Conservation (phyloP, 1,284 basidiomycete genomes). For the Tylopilus sp. region DNA sequence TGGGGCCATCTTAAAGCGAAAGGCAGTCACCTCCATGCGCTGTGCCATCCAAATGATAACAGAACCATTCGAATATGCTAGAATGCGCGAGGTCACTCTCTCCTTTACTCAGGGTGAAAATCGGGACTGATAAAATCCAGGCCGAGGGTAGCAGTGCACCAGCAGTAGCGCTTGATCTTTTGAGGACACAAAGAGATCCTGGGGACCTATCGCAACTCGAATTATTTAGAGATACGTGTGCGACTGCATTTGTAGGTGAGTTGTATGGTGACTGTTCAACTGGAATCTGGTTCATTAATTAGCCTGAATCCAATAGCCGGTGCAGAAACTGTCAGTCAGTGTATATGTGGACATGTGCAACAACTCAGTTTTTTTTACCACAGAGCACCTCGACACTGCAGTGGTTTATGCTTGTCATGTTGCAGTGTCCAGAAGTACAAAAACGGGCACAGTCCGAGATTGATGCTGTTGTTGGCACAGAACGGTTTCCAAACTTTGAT, state of each 20-base stretch:
- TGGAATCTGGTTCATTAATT: background rate
- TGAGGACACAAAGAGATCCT: slow-evolving; percentile 8
- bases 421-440: slow-evolving; percentile 31
- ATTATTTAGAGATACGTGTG: slow-evolving; percentile 28
- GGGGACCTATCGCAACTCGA: slow-evolving; percentile 17
- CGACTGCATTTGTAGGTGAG: slow-evolving; percentile 38
- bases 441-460: slow-evolving; percentile 64
- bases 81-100: slow-evolving; percentile 25
- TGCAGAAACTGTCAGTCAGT: slow-evolving; percentile 31
- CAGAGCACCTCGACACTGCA: slow-evolving; percentile 19
- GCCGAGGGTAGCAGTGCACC: slow-evolving; percentile 17
- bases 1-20: slow-evolving; percentile 24
- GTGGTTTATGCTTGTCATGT: slow-evolving; percentile 36
- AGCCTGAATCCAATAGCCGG: slow-evolving; percentile 26
- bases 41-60: slow-evolving; percentile 30
- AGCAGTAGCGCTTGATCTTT: slow-evolving; percentile 30
- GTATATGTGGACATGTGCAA: background rate
- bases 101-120: too few species aligned
- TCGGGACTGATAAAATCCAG: slow-evolving; percentile 22
- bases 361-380: slow-evolving; percentile 2
- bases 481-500: slow-evolving; percentile 43
- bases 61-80: slow-evolving; percentile 31
- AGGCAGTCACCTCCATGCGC: slow-evolving; percentile 25
- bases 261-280: background rate
- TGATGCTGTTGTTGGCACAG: slow-evolving; percentile 59